Percentiles rank a stretch among this genome's conserved stretches.
These are phyloP conservation scores for Ophiostoma sp. DNA, from an alignment of 2,329 filamentous ascomycete genomes.

Conservation along the genomic window DNA sequence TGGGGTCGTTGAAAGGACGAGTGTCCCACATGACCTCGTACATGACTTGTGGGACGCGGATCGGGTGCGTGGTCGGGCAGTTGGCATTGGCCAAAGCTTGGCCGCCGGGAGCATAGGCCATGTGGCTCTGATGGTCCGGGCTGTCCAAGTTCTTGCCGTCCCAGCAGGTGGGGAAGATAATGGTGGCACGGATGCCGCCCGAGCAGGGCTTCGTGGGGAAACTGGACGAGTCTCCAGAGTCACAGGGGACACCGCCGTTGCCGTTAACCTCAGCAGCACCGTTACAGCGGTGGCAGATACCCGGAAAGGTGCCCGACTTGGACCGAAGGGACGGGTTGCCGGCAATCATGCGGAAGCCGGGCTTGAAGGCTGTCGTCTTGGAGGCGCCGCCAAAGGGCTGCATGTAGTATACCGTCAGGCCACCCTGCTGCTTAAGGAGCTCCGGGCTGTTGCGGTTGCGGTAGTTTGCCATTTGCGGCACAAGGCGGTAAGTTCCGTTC, in stretches of 20 bases:
- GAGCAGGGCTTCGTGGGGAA: slow-evolving; percentile 47
- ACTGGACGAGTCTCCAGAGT: slow-evolving; percentile 51
- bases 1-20: slow-evolving; percentile 43
- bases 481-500: slow-evolving; percentile 30
- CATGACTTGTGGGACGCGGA: slow-evolving; percentile 51
- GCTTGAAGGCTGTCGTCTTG: slow-evolving; percentile 43
- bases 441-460: slow-evolving; percentile 29
- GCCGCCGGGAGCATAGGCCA: slow-evolving; percentile 48
- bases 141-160: slow-evolving; percentile 52
- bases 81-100: slow-evolving; percentile 47
- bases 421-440: slow-evolving; percentile 32
- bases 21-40: slow-evolving; percentile 52
- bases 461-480: slow-evolving; percentile 35
- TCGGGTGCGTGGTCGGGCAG: slow-evolving; percentile 48
- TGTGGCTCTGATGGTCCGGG: slow-evolving; percentile 48
- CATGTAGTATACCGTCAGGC: slow-evolving; percentile 41
- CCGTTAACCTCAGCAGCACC: slow-evolving; percentile 43
- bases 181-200: slow-evolving; percentile 41
- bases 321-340: slow-evolving; percentile 39
- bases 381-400: slow-evolving; percentile 28
- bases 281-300: slow-evolving; percentile 48
- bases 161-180: slow-evolving; percentile 55
- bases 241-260: slow-evolving; percentile 45
- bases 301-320: slow-evolving; percentile 34
- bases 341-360: slow-evolving; percentile 39